These are phyloP conservation scores for Melanopsichium pennsylvanicum DNA, from an alignment of 1,284 basidiomycete species.

Conservation along the genomic window DNA sequence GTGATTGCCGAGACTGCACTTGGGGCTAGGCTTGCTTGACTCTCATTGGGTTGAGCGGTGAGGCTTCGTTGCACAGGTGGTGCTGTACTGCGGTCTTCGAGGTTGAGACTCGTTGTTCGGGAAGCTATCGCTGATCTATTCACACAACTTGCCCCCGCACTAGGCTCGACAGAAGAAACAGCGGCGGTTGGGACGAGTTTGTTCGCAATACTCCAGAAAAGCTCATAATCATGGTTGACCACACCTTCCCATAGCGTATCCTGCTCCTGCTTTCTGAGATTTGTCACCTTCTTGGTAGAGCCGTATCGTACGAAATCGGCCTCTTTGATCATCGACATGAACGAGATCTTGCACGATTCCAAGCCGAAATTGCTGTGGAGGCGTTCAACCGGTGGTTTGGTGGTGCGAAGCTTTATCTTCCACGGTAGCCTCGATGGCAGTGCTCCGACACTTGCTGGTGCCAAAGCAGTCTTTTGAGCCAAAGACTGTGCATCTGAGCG, in stretches of 20 bases:
- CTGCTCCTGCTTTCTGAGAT: slow-evolving; percentile 54
- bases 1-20: slow-evolving; percentile 36
- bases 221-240: slow-evolving; percentile 84
- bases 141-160: not conserved
- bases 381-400: slow-evolving; percentile 49
- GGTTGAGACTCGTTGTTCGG: slow-evolving; percentile 22
- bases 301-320: slow-evolving; percentile 61
- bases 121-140: slow-evolving; percentile 15
- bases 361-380: slow-evolving; percentile 45
- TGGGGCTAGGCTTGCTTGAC: slow-evolving; percentile 34
- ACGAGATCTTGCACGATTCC: slow-evolving; percentile 47
- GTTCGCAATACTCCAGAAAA: slow-evolving; percentile 88
- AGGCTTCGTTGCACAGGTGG: slow-evolving; percentile 21
- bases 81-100: slow-evolving; percentile 17
- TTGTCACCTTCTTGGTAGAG: slow-evolving; percentile 53
- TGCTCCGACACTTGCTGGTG: not conserved
- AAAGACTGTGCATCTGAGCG: slow-evolving; percentile 5
- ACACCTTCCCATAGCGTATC: slow-evolving; percentile 59
- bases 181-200: slow-evolving; percentile 72
- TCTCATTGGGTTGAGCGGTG: slow-evolving; percentile 36
- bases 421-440: slow-evolving; percentile 36
- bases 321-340: slow-evolving; percentile 61
- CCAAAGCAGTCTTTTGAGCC: not conserved
- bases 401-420: slow-evolving; percentile 45
- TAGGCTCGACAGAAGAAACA: not conserved